phyloP scores from a whole-genome alignment of 2,329 filamentous ascomycete genomes.

The Verticillium nubilum region DNA sequence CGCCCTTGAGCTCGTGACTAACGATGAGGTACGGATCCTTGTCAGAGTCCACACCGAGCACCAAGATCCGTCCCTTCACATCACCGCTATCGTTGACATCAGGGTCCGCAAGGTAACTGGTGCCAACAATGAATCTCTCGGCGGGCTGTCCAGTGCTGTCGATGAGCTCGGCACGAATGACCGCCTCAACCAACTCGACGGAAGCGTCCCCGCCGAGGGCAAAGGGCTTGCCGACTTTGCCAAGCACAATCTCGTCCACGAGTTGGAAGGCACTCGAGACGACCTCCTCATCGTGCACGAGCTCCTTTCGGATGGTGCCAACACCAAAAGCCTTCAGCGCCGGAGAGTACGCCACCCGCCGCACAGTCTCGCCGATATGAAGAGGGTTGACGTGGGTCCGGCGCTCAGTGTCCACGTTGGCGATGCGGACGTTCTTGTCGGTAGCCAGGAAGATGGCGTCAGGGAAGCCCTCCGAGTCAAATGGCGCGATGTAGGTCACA shows the following conservation, averaged over 20 bases:
- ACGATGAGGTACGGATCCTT: conserved; percentile 68
- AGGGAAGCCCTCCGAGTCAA: conserved; percentile 77
- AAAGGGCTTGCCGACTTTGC: conserved; percentile 66
- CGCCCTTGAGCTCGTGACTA: conserved; percentile 66
- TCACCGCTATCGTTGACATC: conserved; percentile 32
- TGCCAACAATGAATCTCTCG: conserved; percentile 89
- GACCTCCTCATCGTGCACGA: conserved; percentile 66
- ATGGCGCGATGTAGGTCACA: conserved; percentile 73
- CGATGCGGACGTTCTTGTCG: conserved; percentile 68
- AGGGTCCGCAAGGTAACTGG: conserved; percentile 66
- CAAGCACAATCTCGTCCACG: conserved; percentile 86
- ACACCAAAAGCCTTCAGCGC: conserved; percentile 77
- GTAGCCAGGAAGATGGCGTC: conserved; percentile 78
- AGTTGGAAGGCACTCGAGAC: conserved; percentile 79
- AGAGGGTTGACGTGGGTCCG: conserved; percentile 85
- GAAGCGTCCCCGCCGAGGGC: conserved; percentile 40
- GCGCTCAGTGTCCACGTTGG: conserved; percentile 74
- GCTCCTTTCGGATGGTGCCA: conserved; percentile 73
- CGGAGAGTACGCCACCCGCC: conserved; percentile 80
- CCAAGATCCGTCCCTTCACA: conserved; percentile 69
- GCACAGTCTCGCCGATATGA: conserved; percentile 73
- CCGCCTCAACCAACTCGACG: conserved; percentile 75
- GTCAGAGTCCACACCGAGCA: conserved; percentile 76
- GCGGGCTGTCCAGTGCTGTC: conserved; percentile 48
- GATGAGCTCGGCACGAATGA: conserved; percentile 70